These are phyloP conservation scores for Monosporascus sp. DNA, from an alignment of 2,329 filamentous ascomycete species.

Conservation along the genomic window DNA sequence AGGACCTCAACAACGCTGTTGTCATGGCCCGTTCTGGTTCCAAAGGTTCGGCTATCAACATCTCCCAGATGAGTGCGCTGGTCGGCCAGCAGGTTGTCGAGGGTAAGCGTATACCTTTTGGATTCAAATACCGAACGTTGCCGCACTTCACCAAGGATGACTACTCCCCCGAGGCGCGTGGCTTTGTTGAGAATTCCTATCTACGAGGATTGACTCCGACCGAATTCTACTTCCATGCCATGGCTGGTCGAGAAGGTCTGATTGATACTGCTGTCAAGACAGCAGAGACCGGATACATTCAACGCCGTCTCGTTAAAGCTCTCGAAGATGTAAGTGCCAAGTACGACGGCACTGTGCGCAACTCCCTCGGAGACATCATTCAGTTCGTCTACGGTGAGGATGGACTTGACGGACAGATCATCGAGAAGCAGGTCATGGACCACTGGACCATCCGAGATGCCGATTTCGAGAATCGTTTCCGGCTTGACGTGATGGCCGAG, in stretches of 20 bases:
- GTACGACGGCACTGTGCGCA: conserved; percentile 95
- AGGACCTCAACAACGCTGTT: conserved; percentile 93
- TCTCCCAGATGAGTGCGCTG: conserved; percentile 97
- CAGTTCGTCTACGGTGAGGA: conserved; percentile 98
- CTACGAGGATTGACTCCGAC: conserved; percentile 89
- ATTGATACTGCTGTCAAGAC: conserved; percentile 99
- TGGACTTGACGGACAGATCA: conserved; percentile 85
- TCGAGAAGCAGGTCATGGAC: conserved; percentile 89
- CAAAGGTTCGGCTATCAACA: conserved; percentile 98
- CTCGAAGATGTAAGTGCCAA: conserved; percentile 96
- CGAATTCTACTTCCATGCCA: conserved; percentile 99
- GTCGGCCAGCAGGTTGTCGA: conserved; percentile 98
- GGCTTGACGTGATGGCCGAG: conserved; percentile 77
- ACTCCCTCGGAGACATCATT: conserved; percentile 92
- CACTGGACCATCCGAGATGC: conserved; percentile 74
- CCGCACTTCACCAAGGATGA: conserved; percentile 99
- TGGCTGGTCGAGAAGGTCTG: conserved; percentile 99
- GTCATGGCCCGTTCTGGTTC: conserved; percentile 96
- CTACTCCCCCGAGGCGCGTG: conserved; percentile 93
- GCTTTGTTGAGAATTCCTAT: conserved; percentile 98
- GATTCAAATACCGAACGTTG: conserved; percentile 95
- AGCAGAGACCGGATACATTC: conserved; percentile 97
- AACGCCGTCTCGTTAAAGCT: conserved; percentile 95
- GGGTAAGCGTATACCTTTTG: conserved; percentile 97
- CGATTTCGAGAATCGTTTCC: conserved; percentile 75